Percentiles rank a stretch among this genome's conserved stretches.
Evolutionary conservation across 768 basidiomycete species (phyloP).

Genomic region (Cystofilobasidium ferigula): DNA sequence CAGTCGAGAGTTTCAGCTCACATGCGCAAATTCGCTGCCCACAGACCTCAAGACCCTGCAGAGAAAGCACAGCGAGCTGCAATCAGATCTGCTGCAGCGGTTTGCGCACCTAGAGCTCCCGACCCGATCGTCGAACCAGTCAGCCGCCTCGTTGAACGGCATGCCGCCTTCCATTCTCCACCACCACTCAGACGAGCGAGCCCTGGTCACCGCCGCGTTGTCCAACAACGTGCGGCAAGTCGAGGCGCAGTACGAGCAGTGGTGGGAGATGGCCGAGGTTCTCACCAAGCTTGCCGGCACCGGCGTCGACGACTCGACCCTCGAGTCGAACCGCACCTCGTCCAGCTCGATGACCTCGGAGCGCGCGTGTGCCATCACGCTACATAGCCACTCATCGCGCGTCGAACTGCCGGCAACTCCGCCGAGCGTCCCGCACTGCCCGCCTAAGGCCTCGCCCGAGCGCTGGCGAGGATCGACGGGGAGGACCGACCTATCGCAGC

Average conservation of each 20-base stretch:
- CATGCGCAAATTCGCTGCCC: not conserved
- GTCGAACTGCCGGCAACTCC: not conserved
- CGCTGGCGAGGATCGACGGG: conserved; percentile 18
- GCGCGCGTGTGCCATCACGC: conserved; percentile 17
- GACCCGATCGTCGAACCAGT: not conserved
- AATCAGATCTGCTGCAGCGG: not conserved
- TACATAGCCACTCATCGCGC: not conserved
- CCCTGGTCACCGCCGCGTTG: not conserved
- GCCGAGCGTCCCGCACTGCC: not conserved
- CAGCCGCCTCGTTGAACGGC: not conserved
- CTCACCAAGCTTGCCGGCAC: conserved; percentile 29
- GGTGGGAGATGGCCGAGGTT: conserved; percentile 31
- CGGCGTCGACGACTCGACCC: not conserved
- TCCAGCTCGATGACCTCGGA: conserved; percentile 6
- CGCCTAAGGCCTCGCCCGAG: conserved; percentile 14
- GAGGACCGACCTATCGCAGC: conserved; percentile 12
- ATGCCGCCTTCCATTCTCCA: not conserved
- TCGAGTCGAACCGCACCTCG: conserved; percentile 1
- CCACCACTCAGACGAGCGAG: not conserved
- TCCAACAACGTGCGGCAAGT: conserved; percentile 12
- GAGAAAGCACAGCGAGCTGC: conserved; percentile 19
- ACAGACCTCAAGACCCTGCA: conserved; percentile 30
- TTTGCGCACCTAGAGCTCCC: too few species aligned
- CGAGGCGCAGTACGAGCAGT: conserved; percentile 25
- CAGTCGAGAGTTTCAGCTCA: not conserved